Evolutionary conservation across 164 flowering plant species (phyloP).

Genomic region (Saururus chinensis): DNA sequence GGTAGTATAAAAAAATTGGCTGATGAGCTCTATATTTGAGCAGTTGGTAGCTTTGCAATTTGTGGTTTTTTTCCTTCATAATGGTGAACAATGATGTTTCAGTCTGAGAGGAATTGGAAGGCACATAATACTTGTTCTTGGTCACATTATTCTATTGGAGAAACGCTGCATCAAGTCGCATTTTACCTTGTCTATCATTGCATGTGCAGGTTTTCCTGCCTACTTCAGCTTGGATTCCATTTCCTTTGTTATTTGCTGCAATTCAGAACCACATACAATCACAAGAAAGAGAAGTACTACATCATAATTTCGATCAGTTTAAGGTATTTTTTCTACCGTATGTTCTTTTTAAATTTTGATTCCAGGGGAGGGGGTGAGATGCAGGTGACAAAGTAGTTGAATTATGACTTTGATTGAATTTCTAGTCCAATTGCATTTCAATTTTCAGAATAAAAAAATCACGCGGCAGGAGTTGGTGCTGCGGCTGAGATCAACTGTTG

Average conservation of each 20-base stretch:
- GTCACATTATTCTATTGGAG: neutral
- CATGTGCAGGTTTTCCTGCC: conserved; percentile 21
- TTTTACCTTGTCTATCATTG: neutral
- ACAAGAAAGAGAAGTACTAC: conserved; percentile 2
- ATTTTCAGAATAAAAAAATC: conserved; percentile 13
- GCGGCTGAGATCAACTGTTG: conserved; percentile 18
- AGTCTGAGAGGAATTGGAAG: neutral
- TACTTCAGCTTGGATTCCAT: conserved; percentile 61
- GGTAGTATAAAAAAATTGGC: neutral
- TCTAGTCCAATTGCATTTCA: neutral
- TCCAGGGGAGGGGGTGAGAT: conserved; percentile 2
- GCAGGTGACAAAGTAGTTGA: neutral
- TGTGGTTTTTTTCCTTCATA: too few species aligned
- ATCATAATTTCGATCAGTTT: conserved; percentile 6
- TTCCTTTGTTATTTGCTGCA: conserved; percentile 40
- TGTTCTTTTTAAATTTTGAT: neutral
- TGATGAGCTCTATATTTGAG: conserved; percentile 2
- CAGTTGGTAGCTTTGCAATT: conserved; percentile 7
- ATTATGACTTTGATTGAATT: neutral
- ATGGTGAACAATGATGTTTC: neutral
- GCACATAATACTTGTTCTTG: neutral
- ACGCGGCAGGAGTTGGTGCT: conserved; percentile 18
- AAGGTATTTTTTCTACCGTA: conserved; percentile 11
- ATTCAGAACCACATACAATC: conserved; percentile 36
- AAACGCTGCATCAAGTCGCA: neutral